Base-by-base conservation (phyloP, 139 green algal genomes). In the Pleodorina starrii region DNA sequence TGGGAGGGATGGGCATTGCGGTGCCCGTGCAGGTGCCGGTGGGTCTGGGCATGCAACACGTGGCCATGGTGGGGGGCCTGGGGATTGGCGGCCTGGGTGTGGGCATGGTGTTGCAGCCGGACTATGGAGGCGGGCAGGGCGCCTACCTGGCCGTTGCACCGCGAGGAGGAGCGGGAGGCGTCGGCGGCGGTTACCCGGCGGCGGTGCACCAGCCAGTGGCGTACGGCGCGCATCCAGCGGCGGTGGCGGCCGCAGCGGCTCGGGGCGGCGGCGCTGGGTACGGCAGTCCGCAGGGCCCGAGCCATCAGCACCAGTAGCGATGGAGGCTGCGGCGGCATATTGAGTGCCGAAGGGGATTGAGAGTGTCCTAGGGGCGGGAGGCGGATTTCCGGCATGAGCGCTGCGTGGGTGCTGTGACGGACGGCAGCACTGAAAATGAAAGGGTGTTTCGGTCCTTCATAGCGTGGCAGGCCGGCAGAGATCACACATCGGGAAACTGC, bases 201-300 rank as follows among this genome's bases (percentile, higher is more conserved):
- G 72, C 77, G 16, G 77, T 35, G 32, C 50, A 44, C n/a, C 77
- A 85, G 35, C 46, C 75, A 23, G 32, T 1, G 21, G 48, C 75
- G 16, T 84, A 68, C 44, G 42, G 40, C 9, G 72, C 72, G 72
- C 72, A 80, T 36, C 72, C 32, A 3, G 44, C 50, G 36, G 51
- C 51, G 32, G n/a, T 69, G n/a, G 77, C 32, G 29, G 77, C 77
- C 32, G 51, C 50, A 51, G 77, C 77, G 36, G 77, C 71, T 14
- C 71, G 71, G 5, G 35, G 51, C 38, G 35, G 35, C n/a, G 38
- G 38, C 29, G 46, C n/a, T 46, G 46, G 32, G 6, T 84, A 68
- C 17, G 72, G 72, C 72, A 57, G 19, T 3, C 35, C 72, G 25
- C 72, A 51, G 27, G 40, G 42, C 19, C 72, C 36, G 25, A 19